Evolutionary conservation across 805 yeast species (phyloP), one percentile per base, ranked within the genome.

Genomic region (Starmerella kuoi): DNA sequence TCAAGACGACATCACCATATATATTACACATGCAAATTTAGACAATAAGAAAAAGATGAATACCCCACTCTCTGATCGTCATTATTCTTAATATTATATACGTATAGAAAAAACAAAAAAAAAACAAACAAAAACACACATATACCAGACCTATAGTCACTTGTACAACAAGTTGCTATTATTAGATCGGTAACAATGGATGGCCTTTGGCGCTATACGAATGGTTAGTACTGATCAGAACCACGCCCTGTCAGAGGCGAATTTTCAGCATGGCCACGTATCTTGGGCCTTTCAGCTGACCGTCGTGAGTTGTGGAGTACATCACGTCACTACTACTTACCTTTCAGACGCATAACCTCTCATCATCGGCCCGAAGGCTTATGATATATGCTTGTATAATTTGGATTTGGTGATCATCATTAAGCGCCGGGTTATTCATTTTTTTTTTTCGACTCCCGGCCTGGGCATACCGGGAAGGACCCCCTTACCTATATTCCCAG

Each of bases 341-440:
- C 57, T 50, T 49, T 74, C 80, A 74, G 79, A 73, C 77, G 57
- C 60, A 67, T 73, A 74, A 33, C 35, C 68, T 70, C 61, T 65
- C 74, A 61, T 74, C 86, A 67, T 74, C 14, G 34, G 39, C 42
- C 85, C 66, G 60, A 45, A 54, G 61, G 62, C 65, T 63, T 86
- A 94, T 78, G 96, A 86, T 94, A 87, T 87, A 87, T 87, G 96
- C 96, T 87, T 87, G 96, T 87, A 68, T n/a, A n/a, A n/a, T 64
- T 64, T 69, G 57, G 62, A 74, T 74, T 72, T 73, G 28, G 68
- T 73, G 73, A 70, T 82, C 91, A 76, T 79, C 62, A 77, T 73
- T 58, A 60, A 53, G 49, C 53, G 41, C 39, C 46, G 41, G n/a
- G n/a, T n/a, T n/a, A n/a, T n/a, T n/a, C n/a, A n/a, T n/a, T n/a